phyloP scores from a whole-genome alignment of 176 grass and related monocot species.

The Carex littledalei region DNA sequence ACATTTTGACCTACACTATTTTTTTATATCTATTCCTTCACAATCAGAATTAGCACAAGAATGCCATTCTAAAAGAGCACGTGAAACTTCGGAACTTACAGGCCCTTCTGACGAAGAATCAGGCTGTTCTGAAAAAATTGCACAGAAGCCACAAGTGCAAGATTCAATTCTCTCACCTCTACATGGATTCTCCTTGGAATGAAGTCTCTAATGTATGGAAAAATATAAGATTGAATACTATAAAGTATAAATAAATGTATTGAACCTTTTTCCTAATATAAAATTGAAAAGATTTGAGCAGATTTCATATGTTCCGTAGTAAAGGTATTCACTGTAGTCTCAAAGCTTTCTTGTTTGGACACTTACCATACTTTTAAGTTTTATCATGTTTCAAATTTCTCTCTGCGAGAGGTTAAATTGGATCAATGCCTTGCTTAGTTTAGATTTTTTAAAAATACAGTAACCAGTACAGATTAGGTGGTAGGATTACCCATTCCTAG shows the following conservation, averaged over 20 bases:
- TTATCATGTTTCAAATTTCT: background rate
- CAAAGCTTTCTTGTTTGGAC: background rate
- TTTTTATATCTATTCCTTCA: background rate
- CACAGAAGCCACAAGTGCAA: slow-evolving; percentile 50
- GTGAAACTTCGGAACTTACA: slow-evolving; percentile 16
- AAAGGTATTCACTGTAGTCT: background rate
- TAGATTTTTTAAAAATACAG: background rate
- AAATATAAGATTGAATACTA: background rate
- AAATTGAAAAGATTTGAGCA: background rate
- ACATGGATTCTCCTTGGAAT: background rate
- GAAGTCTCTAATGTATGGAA: slow-evolving; percentile 17
- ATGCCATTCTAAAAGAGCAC: slow-evolving; percentile 40
- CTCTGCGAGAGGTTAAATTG: background rate
- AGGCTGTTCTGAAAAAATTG: slow-evolving; percentile 35
- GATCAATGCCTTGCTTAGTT: background rate
- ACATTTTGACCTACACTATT: slow-evolving; percentile 1
- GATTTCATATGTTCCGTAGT: too few species aligned
- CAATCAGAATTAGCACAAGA: slow-evolving; percentile 26
- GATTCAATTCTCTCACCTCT: slow-evolving; percentile 22
- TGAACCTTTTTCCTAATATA: background rate
- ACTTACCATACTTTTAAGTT: background rate
- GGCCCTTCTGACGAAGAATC: slow-evolving; percentile 33
- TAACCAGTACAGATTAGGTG: background rate
- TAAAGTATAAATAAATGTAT: background rate
- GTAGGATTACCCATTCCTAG: background rate